Percentiles rank a stretch among this genome's conserved stretches.
These are phyloP conservation scores for Kodamaea derodonti DNA, from an alignment of 1,139 yeast species.

Conservation along the genomic window DNA sequence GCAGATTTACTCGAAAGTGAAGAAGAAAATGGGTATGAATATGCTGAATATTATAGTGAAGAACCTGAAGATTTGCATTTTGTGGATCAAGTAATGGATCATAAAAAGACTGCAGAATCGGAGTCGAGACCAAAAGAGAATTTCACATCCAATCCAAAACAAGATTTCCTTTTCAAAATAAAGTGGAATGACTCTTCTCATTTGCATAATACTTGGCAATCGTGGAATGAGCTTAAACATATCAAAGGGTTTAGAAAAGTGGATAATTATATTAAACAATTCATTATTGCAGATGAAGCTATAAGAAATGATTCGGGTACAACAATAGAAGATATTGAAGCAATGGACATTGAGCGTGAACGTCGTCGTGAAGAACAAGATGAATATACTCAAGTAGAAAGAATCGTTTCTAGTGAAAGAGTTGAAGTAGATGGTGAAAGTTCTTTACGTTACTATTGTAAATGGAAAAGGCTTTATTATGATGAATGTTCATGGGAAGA, in stretches of 20 bases:
- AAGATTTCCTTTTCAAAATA: conserved; percentile 59
- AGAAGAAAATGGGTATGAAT: conserved; percentile 38
- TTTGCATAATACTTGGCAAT: conserved; percentile 93
- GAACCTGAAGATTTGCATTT: conserved; percentile 40
- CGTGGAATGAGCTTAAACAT: conserved; percentile 53
- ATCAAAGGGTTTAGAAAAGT: conserved; percentile 77
- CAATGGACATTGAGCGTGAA: conserved; percentile 88
- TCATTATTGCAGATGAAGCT: conserved; percentile 67
- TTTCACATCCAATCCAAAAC: conserved; percentile 51
- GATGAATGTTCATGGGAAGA: conserved; percentile 98
- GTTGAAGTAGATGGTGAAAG: conserved; percentile 56
- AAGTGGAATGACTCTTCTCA: conserved; percentile 92
- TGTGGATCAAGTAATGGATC: conserved; percentile 55
- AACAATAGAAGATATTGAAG: conserved; percentile 86
- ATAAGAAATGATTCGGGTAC: conserved; percentile 75
- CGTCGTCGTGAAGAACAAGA: conserved; percentile 78
- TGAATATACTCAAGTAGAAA: conserved; percentile 82
- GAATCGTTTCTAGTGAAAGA: conserved; percentile 86
- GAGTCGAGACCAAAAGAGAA: conserved; percentile 28
- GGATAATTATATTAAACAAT: conserved; percentile 85
- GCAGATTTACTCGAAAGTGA: conserved; percentile 57
- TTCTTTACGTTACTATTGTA: conserved; percentile 76
- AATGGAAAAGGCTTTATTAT: conserved; percentile 91
- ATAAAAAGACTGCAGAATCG: too few relatives aligned
- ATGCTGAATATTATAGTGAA: conserved; percentile 37